Base-by-base conservation (phyloP, 768 basidiomycete species). In the Phallus indusiatus region DNA sequence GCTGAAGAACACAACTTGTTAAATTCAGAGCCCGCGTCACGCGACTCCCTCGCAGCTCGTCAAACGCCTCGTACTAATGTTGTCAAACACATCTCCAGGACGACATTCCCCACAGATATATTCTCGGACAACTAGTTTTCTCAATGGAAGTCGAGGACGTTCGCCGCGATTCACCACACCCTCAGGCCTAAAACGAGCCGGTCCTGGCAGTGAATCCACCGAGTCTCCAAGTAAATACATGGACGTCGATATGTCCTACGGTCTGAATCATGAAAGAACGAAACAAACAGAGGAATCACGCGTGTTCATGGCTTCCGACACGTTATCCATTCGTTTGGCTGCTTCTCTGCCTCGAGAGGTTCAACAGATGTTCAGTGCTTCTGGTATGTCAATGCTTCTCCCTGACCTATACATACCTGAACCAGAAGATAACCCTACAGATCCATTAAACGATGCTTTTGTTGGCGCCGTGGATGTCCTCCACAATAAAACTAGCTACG, bases 401-500 rank as follows among this genome's bases (percentile, higher is more conserved):
- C 7, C 50, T 21, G 46, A 20, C 3, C 16, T 53, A 24, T 1
- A n/a, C 10, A 37, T 18, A 22, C 49, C n/a, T 28, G 8, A 28
- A 33, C 47, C 11, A 51, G 17, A 7, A 14, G 3, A n/a, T 33
- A 12, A 14, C 33, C 34, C 37, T 16, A 7, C 18, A 59, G 57
- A 59, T 59, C 57, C 49, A 18, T 33, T 24, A 21, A 59, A 18
- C 18, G 57, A 59, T 20, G 20, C 52, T 24, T 59, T 59, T 59
- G 22, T 28, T 20, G 57, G 57, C n/a, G 33, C 57, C 18, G 21
- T 59, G 35, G 49, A 60, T 53, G 53, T 60, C 7, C 28, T 60
- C 28, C 53, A 50, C 28, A 35, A 36, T 18, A 47, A 28, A 28
- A 47, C 34, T 14, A 42, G 52, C 59, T 35, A 55, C 34, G 59